Conservation (phyloP, 2,329 filamentous ascomycete species). For the Colletotrichum lupini region DNA sequence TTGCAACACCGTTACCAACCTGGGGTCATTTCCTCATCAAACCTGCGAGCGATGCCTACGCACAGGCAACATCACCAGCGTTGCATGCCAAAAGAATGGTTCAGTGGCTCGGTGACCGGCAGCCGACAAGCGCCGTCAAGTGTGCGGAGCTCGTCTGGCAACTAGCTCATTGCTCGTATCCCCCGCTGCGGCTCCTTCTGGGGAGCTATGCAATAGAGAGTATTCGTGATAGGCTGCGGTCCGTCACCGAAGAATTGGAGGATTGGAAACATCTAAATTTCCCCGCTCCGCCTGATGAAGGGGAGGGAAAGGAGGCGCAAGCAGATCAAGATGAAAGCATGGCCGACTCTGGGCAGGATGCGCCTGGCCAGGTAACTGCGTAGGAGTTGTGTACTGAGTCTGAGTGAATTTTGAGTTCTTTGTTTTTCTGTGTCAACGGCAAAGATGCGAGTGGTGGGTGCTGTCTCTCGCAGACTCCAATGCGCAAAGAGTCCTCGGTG, state of each 20-base stretch:
- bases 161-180: slow-evolving; percentile 93
- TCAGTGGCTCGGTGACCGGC: slow-evolving; percentile 92
- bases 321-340: slow-evolving; percentile 26
- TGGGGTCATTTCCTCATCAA: slow-evolving; percentile 96
- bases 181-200: slow-evolving; percentile 85
- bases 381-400: neutral
- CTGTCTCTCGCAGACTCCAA: too few species aligned
- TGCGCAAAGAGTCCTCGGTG: too few species aligned
- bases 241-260: slow-evolving; percentile 93
- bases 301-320: slow-evolving; percentile 24
- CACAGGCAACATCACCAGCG: slow-evolving; percentile 80
- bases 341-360: slow-evolving; percentile 15
- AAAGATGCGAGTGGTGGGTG: neutral
- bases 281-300: slow-evolving; percentile 53
- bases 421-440: neutral
- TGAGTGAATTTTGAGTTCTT: too few species aligned
- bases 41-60: slow-evolving; percentile 84
- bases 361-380: neutral
- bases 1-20: slow-evolving; percentile 71
- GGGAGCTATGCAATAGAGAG: slow-evolving; percentile 97
- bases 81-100: slow-evolving; percentile 91
- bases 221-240: slow-evolving; percentile 87
- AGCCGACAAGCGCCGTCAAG: slow-evolving; percentile 92
- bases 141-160: slow-evolving; percentile 96
- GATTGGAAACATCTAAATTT: slow-evolving; percentile 92